phyloP scores from a whole-genome alignment of 139 green algal species.

The Coelastrella sp. region DNA sequence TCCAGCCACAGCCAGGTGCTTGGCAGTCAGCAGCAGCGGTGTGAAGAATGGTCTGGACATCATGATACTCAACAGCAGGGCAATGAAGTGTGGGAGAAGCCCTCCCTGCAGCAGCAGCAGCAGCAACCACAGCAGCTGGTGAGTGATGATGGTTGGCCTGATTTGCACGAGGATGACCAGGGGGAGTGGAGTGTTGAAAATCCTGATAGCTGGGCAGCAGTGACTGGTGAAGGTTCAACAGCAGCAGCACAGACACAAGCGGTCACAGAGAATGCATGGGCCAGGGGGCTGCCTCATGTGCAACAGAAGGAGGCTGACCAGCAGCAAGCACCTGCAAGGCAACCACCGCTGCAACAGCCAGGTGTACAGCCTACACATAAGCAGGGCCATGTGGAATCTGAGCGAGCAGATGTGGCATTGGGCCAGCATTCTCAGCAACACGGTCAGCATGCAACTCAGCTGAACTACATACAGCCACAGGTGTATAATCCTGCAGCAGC shows the following conservation, averaged over 20 bases:
- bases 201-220: background rate
- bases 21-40: background rate
- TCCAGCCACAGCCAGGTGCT: background rate
- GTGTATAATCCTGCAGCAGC: background rate
- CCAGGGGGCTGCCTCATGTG: background rate
- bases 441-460: background rate
- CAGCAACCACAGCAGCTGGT: background rate
- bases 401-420: background rate
- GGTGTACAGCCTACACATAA: no score
- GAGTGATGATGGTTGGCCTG: background rate
- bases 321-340: no score
- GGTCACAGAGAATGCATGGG: background rate
- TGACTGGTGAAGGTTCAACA: background rate
- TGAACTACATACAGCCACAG: background rate
- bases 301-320: background rate
- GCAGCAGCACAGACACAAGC: background rate
- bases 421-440: background rate
- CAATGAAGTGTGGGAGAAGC: background rate
- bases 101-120: background rate
- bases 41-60: background rate
- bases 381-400: background rate
- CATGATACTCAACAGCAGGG: background rate
- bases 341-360: constrained; percentile 9
- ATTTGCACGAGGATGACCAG: background rate
- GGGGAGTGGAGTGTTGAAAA: no score